Conservation (phyloP, 2,329 filamentous ascomycete species). For the Ophiostoma sp. region DNA sequence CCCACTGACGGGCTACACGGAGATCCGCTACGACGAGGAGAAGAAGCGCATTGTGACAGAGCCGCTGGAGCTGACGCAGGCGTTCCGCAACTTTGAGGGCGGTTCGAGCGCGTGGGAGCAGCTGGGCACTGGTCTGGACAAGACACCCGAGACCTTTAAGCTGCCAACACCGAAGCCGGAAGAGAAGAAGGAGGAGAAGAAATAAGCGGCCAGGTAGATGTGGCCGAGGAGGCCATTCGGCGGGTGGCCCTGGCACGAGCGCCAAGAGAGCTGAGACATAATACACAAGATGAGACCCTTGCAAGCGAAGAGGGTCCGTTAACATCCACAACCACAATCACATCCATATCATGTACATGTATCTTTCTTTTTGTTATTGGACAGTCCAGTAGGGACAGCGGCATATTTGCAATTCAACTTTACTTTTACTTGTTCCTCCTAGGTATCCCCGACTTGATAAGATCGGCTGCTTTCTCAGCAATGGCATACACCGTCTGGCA, state of each 20-base stretch:
- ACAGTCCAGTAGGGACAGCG: constrained; percentile 14
- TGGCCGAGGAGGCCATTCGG: not conserved
- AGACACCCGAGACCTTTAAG: constrained; percentile 84
- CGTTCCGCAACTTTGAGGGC: constrained; percentile 97
- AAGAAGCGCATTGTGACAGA: constrained; percentile 98
- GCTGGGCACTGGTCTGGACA: constrained; percentile 63
- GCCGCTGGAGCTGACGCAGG: constrained; percentile 94
- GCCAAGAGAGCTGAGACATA: not conserved
- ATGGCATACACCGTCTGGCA: constrained; percentile 58
- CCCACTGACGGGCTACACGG: constrained; percentile 94
- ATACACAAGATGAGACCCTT: not conserved
- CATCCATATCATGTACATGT: constrained; percentile 20
- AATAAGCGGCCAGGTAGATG: constrained; percentile 35
- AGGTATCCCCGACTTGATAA: constrained; percentile 37
- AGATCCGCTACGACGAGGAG: constrained; percentile 97
- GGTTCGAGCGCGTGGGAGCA: constrained; percentile 68
- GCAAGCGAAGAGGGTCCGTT: not conserved
- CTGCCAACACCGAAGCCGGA: constrained; percentile 93
- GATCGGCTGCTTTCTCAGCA: constrained; percentile 48
- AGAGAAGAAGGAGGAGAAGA: constrained; percentile 88
- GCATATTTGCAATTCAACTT: constrained; percentile 12
- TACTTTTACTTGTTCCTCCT: not conserved
- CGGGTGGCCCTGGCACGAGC: not conserved
- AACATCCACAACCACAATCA: not conserved
- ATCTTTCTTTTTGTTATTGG: constrained; percentile 14